These are phyloP conservation scores for Decorospora gaudefroyi DNA, from an alignment of 2,329 filamentous ascomycete genomes.

Conservation along the genomic window DNA sequence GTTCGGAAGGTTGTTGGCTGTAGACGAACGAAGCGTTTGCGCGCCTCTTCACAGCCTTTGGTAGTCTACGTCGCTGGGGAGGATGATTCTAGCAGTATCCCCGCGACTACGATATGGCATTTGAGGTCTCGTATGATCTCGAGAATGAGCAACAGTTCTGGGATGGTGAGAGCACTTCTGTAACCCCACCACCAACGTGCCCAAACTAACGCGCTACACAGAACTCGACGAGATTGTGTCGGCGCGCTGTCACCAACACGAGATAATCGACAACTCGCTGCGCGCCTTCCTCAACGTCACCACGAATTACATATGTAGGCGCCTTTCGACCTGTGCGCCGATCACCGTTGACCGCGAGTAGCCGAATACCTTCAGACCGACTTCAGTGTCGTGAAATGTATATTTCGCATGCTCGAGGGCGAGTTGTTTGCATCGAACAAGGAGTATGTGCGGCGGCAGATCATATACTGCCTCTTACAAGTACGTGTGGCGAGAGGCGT, in stretches of 20 bases:
- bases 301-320: constrained; percentile 68
- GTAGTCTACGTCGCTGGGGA: constrained; percentile 33
- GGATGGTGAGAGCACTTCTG: constrained; percentile 68
- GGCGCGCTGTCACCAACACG: constrained; percentile 62
- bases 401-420: constrained; percentile 76
- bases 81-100: constrained; percentile 44
- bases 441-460: constrained; percentile 88
- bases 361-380: constrained; percentile 75
- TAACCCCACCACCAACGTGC: constrained; percentile 28
- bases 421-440: constrained; percentile 72
- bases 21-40: constrained; percentile 29
- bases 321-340: not conserved
- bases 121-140: constrained; percentile 69
- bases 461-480: constrained; percentile 84
- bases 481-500: constrained; percentile 47
- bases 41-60: constrained; percentile 22
- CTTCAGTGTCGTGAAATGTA: constrained; percentile 78
- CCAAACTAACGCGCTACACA: constrained; percentile 45
- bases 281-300: constrained; percentile 82
- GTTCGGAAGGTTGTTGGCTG: constrained; percentile 20
- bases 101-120: constrained; percentile 60
- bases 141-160: constrained; percentile 87
- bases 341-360: constrained; percentile 40
- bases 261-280: constrained; percentile 80
- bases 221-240: constrained; percentile 70